Evolutionary conservation across 2,329 filamentous ascomycete genomes (phyloP).

Genomic region (Exophiala phaeomuriformis): DNA sequence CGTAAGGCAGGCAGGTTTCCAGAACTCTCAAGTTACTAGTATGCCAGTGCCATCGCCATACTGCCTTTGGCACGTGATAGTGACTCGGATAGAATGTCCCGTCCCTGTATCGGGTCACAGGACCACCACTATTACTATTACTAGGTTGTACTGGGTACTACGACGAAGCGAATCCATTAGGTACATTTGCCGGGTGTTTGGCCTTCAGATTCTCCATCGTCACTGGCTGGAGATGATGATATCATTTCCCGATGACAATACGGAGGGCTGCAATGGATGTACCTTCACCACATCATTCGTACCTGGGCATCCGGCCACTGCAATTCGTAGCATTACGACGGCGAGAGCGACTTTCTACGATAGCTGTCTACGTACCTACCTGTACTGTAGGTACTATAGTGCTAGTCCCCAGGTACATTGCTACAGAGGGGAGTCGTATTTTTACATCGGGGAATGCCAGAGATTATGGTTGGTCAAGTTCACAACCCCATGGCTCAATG

Average conservation of each 20-base stretch:
- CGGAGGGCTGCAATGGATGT: no score
- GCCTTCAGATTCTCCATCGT: neutral
- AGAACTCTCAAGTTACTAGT: no score
- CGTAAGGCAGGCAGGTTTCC: no score
- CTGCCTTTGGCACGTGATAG: neutral
- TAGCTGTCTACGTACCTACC: no score
- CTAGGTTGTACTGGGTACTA: neutral
- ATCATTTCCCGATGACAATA: neutral
- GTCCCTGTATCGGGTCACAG: neutral
- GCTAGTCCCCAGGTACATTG: no score
- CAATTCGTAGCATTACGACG: no score
- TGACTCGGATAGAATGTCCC: no score
- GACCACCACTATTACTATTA: neutral
- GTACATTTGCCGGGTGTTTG: neutral
- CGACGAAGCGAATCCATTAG: neutral
- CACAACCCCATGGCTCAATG: neutral
- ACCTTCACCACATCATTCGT: no score
- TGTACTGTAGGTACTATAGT: no score
- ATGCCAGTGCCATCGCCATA: no score
- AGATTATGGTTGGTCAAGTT: neutral
- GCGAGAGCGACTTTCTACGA: no score
- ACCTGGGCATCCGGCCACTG: no score
- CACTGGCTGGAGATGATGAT: conserved; percentile 2
- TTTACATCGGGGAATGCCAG: neutral
- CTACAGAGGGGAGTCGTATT: neutral